phyloP scores from a whole-genome alignment of 2,329 filamentous ascomycete genomes.

The Acrocalymma vagum region DNA sequence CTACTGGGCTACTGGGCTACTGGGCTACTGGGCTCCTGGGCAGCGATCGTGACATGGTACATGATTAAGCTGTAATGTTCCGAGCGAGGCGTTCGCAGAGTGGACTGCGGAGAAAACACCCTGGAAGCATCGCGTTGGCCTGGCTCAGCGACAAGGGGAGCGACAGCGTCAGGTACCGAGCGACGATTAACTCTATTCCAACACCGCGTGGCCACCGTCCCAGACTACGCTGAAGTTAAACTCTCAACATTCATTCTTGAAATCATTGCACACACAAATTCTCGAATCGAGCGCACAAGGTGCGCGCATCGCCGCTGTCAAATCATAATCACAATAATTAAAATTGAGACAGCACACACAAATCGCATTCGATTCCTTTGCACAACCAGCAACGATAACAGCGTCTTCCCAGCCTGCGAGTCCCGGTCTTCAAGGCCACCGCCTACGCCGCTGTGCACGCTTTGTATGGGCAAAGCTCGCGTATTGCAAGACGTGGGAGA shows the following conservation, averaged over 20 bases:
- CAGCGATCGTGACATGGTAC: constrained; percentile 48
- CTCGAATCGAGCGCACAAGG: no score
- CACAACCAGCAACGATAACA: constrained; percentile 14
- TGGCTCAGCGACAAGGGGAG: constrained; percentile 45
- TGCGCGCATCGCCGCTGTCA: no score
- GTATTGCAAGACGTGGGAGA: constrained; percentile 30
- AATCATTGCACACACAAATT: constrained; percentile 2
- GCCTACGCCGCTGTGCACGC: constrained; percentile 15
- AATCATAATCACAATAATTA: no score
- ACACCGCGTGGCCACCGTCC: no score
- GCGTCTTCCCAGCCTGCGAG: no score
- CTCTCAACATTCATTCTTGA: no score
- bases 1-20: no score
- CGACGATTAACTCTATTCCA: constrained; percentile 45
- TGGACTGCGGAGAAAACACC: constrained; percentile 48
- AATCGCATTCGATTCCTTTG: no score
- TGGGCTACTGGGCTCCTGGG: no score
- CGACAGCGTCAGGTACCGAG: constrained; percentile 46
- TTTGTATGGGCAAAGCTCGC: no score
- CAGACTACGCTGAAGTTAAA: no score
- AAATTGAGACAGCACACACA: no score
- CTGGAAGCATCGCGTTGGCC: constrained; percentile 43
- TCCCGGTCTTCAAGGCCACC: not conserved
- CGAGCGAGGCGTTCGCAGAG: constrained; percentile 46
- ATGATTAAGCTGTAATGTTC: constrained; percentile 44